Evolutionary conservation across 148 eudicot genomes (phyloP), one percentile per base, ranked within the genome.

Genomic region (Rhododendron vialii): DNA sequence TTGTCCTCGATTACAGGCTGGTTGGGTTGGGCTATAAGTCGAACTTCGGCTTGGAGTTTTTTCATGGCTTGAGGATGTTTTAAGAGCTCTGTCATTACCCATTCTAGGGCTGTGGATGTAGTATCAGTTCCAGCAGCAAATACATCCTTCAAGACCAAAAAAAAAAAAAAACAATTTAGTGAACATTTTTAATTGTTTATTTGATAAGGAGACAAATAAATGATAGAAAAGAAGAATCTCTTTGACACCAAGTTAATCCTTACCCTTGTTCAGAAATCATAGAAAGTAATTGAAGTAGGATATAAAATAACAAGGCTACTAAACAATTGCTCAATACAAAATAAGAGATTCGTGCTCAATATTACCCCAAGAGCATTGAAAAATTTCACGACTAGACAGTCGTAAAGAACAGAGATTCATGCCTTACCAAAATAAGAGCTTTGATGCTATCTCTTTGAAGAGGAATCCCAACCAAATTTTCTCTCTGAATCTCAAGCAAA

Each of bases 361-460:
- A 45, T 45, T 8, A 45, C 45, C 2, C 45, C 7, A 43, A 0
- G 7, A 43, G 48, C 48, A 8, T 47, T 47, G 11, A 47, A 47
- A 8, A 47, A 7, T 47, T 47, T 47, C 48, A 0, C 2, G 48
- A 47, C 48, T 47, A 43, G 11, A 47, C 2, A 47, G 48, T 47
- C 48, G 5, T 47, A 9, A 47, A 47, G 15, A 50, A 50, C 15
- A 50, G 15, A 50, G n/a, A 18, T 20, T 20, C 2, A 59, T 9
- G 20, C 5, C 75, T 12, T 69, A 69, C 75, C 38, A 69, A 14
- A 4, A 69, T 69, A 12, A 69, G 36, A 69, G 75, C 75, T 69
- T 69, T 69, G 75, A 69, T 18, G 11, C 7, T 87, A 67, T 91
- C 89, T 41, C 95, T 86, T 22, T 90, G 89, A 9, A 20, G 43